A percentile compares a stretch with the other conserved stretches of the same genome.
Conservation (phyloP, 2,329 filamentous ascomycete species). For the Oidium heveae region DNA sequence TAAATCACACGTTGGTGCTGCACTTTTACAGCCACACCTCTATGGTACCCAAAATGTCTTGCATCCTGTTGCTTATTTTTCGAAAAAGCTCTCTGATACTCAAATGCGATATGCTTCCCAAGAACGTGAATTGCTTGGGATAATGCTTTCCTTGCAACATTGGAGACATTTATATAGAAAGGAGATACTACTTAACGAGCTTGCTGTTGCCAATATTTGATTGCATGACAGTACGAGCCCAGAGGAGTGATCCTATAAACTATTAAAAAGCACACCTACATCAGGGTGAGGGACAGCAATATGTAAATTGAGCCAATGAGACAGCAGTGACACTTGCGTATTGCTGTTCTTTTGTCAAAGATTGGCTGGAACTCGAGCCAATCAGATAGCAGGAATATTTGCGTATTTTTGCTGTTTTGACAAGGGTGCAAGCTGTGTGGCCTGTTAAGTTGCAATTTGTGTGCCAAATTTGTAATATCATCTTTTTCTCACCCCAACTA, state of each 20-base stretch:
- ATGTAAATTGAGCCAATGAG: too few species aligned
- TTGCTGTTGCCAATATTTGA: background rate
- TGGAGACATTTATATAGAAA: background rate
- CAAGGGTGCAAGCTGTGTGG: too few species aligned
- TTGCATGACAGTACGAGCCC: background rate
- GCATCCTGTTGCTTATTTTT: background rate
- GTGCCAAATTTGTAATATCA: too few species aligned
- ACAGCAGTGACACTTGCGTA: too few species aligned
- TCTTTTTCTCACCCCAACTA: too few species aligned
- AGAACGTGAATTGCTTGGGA: background rate
- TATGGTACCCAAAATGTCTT: background rate
- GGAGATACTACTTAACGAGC: background rate
- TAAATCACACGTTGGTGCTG: background rate
- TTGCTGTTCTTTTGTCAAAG: too few species aligned
- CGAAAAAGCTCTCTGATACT: background rate
- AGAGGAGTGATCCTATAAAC: background rate
- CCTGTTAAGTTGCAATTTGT: too few species aligned
- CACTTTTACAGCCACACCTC: background rate
- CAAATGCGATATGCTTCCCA: background rate
- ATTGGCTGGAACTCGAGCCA: too few species aligned
- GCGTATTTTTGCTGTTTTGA: too few species aligned
- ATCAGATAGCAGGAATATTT: too few species aligned
- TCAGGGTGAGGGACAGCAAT: too few species aligned
- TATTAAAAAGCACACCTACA: background rate
- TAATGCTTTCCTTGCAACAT: background rate